Evolutionary conservation across 1,139 yeast species (phyloP), one percentile per base, ranked within the genome.

Genomic region (Nakaseomyces glabratus): DNA sequence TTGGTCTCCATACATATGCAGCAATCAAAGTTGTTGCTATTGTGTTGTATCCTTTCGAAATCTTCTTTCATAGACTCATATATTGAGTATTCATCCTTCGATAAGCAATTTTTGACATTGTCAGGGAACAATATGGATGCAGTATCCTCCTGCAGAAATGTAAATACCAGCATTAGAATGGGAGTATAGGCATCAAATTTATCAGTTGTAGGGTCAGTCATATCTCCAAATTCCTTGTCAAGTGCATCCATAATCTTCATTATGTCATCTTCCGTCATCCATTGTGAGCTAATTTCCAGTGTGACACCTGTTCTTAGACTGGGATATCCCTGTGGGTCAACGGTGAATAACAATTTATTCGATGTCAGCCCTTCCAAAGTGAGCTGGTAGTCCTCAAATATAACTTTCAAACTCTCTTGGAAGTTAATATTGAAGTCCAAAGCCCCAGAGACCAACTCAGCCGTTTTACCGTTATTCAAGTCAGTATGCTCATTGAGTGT

Each of bases 1-100:
- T 58, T 58, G 26, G 61, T 65, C 23, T 62, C 66, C 46, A 74
- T 76, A 46, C 86, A 78, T 2, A 78, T 76, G 13, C 69, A 73
- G 50, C 86, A 79, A 2, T 58, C 48, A 45, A 66, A 75, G 2
- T 77, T 64, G 20, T 54, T 51, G 9, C 44, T 37, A 4, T 63
- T 46, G 45, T 72, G 71, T 12, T 60, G 57, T 1, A 51, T 43
- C 14, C 49, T 41, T n/a, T 51, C 40, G 1, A 57, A 56, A 4
- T 40, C 20, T 4, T 39, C 28, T 40, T 62, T 53, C 24, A 52
- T 48, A 1, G 35, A 20, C 2, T 36, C 28, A 12, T 54, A 51
- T 3, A 19, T 20, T 1, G 38, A 28, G 36, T 43, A 62, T 16
- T 45, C 40, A 4, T 37, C 39, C 9, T 35, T 28, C 18, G 45